These are phyloP conservation scores for Leccinum uliginosum DNA, from an alignment of 768 basidiomycete species.

Conservation along the genomic window DNA sequence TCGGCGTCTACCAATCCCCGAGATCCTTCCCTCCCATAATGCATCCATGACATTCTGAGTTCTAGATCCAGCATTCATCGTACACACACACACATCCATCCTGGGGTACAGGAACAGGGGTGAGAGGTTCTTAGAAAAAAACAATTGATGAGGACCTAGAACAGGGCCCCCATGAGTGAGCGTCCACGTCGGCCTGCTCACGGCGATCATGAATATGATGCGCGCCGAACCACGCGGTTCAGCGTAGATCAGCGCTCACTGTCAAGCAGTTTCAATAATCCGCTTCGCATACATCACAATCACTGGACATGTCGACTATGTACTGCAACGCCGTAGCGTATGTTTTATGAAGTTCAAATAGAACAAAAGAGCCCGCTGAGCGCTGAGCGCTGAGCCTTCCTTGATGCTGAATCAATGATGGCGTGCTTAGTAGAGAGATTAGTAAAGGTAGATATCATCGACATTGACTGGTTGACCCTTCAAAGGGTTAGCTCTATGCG, in stretches of 20 bases:
- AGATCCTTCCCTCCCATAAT: not conserved
- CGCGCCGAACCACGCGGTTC: conserved; percentile 1
- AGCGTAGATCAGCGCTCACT: conserved; percentile 10
- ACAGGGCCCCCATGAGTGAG: not conserved
- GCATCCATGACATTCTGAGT: not conserved
- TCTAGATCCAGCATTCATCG: too few relatives aligned
- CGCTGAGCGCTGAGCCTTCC: too few relatives aligned
- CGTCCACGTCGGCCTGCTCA: too few relatives aligned
- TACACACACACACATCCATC: too few relatives aligned
- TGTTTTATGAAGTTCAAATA: not conserved
- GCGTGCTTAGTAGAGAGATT: not conserved
- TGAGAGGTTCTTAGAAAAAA: not conserved
- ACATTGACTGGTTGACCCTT: not conserved
- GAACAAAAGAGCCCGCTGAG: not conserved
- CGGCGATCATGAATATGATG: not conserved
- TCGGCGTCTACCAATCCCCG: not conserved
- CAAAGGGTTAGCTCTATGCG: not conserved
- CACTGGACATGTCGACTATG: not conserved
- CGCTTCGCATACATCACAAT: not conserved
- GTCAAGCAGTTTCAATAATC: not conserved
- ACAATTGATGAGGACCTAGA: not conserved
- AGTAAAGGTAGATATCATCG: not conserved
- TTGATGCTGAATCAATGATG: not conserved
- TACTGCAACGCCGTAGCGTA: not conserved
- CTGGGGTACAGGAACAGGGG: not conserved